Conservation (phyloP, 176 grass and related monocot species). For the Carex cristatella region DNA sequence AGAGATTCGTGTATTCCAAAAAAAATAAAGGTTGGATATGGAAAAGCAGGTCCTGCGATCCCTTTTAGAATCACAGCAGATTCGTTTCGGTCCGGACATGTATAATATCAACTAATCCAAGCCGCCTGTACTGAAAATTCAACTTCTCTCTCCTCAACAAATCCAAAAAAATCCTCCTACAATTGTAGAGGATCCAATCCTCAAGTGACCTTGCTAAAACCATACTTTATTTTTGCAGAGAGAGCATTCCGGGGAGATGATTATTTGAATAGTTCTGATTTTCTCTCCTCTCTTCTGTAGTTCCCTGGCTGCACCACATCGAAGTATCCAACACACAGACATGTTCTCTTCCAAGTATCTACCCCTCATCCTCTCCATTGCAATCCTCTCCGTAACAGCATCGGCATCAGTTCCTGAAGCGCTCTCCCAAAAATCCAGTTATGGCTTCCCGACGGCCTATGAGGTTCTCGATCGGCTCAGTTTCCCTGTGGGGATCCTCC, state of each 20-base stretch:
- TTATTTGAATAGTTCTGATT: background rate
- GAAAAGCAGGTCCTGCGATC: too few species aligned
- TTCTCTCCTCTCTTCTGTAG: constrained; percentile 5
- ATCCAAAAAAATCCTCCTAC: background rate
- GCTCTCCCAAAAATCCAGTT: background rate
- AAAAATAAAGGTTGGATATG: too few species aligned
- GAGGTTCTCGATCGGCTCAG: constrained; percentile 55
- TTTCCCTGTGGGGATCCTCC: constrained; percentile 64
- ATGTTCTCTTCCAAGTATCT: constrained; percentile 14
- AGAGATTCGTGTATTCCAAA: too few species aligned
- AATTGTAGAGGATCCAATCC: constrained; percentile 1
- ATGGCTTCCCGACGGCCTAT: constrained; percentile 37
- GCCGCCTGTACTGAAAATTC: background rate
- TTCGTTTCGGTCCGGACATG: background rate
- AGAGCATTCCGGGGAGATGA: background rate
- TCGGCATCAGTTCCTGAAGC: constrained; percentile 6
- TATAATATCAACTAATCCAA: background rate
- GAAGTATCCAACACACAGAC: background rate
- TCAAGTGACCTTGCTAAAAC: too few species aligned
- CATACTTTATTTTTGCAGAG: background rate
- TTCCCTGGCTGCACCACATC: background rate
- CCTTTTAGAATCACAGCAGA: too few species aligned
- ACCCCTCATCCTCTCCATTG: constrained; percentile 4
- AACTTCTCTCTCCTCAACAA: background rate
- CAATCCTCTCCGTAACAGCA: background rate